phyloP scores from a whole-genome alignment of 352 stramenopile genomes.

The Pythium pyrilobum region DNA sequence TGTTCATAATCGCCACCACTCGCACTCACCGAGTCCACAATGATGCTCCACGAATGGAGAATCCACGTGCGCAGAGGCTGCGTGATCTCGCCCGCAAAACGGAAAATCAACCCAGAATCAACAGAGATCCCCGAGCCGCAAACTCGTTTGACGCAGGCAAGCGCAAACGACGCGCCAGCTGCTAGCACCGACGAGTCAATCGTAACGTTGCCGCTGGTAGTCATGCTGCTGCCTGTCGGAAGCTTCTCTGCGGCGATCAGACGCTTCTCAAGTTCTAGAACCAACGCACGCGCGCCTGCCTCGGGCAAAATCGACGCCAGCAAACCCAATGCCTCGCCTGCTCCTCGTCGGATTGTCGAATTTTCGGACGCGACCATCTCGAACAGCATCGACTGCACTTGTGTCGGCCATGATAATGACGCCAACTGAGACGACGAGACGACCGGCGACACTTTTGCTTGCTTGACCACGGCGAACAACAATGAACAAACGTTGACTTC shows the following conservation, averaged over 20 bases:
- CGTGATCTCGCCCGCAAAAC: slow-evolving; percentile 53
- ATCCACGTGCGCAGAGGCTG: slow-evolving; percentile 84
- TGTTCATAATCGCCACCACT: slow-evolving; percentile 79
- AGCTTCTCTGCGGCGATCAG: slow-evolving; percentile 48
- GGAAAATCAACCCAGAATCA: slow-evolving; percentile 70
- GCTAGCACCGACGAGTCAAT: slow-evolving; percentile 44
- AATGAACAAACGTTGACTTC: slow-evolving; percentile 78
- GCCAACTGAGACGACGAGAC: slow-evolving; percentile 18
- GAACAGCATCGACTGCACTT: slow-evolving; percentile 78
- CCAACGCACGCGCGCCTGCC: slow-evolving; percentile 17
- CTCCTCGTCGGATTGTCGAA: slow-evolving; percentile 53
- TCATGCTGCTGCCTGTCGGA: slow-evolving; percentile 21
- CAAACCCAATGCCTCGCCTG: slow-evolving; percentile 67
- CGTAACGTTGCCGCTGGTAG: slow-evolving; percentile 18
- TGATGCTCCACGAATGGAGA: slow-evolving; percentile 77
- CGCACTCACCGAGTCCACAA: slow-evolving; percentile 72
- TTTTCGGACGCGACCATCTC: slow-evolving; percentile 75
- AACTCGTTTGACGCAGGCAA: slow-evolving; percentile 73
- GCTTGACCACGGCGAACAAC: slow-evolving; percentile 60
- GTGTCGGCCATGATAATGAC: slow-evolving; percentile 41
- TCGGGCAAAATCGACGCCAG: slow-evolving; percentile 25
- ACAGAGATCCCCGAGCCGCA: slow-evolving; percentile 76
- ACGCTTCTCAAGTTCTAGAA: slow-evolving; percentile 71
- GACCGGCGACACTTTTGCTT: slow-evolving; percentile 23
- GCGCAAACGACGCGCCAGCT: slow-evolving; percentile 63